phyloP scores from a whole-genome alignment of 1,139 yeast species.

The Taiozyma sp. region DNA sequence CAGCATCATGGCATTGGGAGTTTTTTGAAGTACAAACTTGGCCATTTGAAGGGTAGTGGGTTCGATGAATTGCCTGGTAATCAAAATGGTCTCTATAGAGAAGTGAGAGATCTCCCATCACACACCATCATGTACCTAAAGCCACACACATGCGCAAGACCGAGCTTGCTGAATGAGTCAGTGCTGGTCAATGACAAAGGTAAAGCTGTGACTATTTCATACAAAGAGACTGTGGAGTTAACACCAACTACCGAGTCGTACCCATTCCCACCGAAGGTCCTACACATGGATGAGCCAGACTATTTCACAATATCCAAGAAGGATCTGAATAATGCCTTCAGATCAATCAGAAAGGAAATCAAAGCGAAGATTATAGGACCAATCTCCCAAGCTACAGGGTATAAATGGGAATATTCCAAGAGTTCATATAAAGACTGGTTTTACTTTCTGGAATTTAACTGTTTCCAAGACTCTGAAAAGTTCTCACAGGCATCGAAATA shows the following conservation, averaged over 20 bases:
- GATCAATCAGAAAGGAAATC: constrained; percentile 19
- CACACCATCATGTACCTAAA: constrained; percentile 17
- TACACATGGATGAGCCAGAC: constrained; percentile 15
- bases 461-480: constrained; percentile 19
- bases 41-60: constrained; percentile 16
- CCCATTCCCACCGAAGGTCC: constrained; percentile 17
- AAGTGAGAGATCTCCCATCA: constrained; percentile 14
- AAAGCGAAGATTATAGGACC: constrained; percentile 14
- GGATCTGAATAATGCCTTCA: constrained; percentile 16
- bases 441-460: constrained; percentile 17
- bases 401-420: constrained; percentile 21
- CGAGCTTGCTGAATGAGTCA: constrained; percentile 13
- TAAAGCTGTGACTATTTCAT: constrained; percentile 15
- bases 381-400: constrained; percentile 18
- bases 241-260: constrained; percentile 20
- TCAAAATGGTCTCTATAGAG: constrained; percentile 13
- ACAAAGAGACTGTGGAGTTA: constrained; percentile 11
- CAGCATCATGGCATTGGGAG: constrained; percentile 15
- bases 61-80: constrained; percentile 12
- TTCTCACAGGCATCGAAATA: constrained; percentile 18
- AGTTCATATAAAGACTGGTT: constrained; percentile 18
- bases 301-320: constrained; percentile 16
- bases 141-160: constrained; percentile 16
- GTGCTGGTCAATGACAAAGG: constrained; percentile 19
- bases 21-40: constrained; percentile 16